Percentiles rank a stretch among this genome's conserved stretches.
Conservation (phyloP, 2,329 filamentous ascomycete genomes). For the Verticillium nonalfalfae region DNA sequence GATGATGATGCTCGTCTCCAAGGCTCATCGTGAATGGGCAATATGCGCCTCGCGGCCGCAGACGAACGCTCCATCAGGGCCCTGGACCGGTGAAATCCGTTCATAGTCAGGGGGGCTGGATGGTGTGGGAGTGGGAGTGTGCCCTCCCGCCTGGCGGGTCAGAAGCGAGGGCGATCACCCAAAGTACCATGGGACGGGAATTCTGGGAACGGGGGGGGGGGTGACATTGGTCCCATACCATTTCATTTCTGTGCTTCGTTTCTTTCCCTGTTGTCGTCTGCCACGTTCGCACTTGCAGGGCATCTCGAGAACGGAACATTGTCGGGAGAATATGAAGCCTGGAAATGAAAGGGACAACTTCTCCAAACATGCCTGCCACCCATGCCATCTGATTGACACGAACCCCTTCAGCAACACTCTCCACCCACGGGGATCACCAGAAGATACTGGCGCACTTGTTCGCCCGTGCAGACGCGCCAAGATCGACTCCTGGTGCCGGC, state of each 20-base stretch:
- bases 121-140: background rate
- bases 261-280: too few relatives aligned
- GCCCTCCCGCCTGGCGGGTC: background rate
- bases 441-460: background rate
- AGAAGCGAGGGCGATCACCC: background rate
- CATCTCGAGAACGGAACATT: too few relatives aligned
- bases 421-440: background rate
- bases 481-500: background rate
- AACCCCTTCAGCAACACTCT: background rate
- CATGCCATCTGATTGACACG: background rate
- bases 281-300: too few relatives aligned
- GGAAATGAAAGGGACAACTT: too few relatives aligned
- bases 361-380: background rate
- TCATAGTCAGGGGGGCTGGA: background rate
- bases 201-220: background rate
- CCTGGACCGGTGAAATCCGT: background rate
- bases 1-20: background rate
- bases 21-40: background rate
- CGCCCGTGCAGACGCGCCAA: background rate
- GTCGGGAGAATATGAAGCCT: too few relatives aligned
- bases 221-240: background rate
- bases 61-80: background rate
- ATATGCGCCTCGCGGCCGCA: background rate
- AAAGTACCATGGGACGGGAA: background rate
- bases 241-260: background rate